phyloP scores from a whole-genome alignment of 148 eudicot species.

The Diospyros lotus region DNA sequence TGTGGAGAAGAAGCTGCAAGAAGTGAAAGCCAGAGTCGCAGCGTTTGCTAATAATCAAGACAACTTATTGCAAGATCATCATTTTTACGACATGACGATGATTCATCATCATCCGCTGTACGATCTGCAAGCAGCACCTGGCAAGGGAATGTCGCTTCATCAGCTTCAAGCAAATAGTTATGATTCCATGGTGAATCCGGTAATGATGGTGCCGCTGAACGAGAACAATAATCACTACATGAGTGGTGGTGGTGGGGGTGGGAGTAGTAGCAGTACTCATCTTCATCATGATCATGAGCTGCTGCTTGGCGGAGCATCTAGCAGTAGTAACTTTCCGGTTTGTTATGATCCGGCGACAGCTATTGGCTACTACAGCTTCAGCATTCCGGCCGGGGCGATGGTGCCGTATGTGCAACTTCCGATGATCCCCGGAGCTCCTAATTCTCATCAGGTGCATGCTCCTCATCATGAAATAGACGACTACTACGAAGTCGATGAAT shows the following conservation, averaged over 20 bases:
- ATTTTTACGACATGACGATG: not conserved
- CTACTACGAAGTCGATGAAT: not conserved
- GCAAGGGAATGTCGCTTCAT: not conserved
- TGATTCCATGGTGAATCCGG: not conserved
- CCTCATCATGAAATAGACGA: not conserved
- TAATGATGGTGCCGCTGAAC: not conserved
- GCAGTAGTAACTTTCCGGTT: not conserved
- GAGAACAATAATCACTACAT: not conserved
- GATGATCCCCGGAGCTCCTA: not conserved
- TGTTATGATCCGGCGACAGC: too few relatives aligned
- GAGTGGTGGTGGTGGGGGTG: not conserved
- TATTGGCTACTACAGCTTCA: not conserved
- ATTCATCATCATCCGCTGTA: not conserved
- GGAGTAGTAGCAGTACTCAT: not conserved
- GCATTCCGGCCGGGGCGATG: not conserved
- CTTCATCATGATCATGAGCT: not conserved
- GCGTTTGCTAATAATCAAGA: not conserved
- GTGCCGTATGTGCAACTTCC: not conserved
- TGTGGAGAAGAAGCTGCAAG: not conserved
- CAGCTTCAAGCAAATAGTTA: too few relatives aligned
- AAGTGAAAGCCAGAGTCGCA: not conserved
- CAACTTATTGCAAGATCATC: not conserved
- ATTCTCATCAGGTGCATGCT: not conserved
- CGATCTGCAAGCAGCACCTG: not conserved
- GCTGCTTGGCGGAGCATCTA: not conserved